Base-by-base conservation (phyloP, 257 asterid genomes). In the Capsicum pubescens region DNA sequence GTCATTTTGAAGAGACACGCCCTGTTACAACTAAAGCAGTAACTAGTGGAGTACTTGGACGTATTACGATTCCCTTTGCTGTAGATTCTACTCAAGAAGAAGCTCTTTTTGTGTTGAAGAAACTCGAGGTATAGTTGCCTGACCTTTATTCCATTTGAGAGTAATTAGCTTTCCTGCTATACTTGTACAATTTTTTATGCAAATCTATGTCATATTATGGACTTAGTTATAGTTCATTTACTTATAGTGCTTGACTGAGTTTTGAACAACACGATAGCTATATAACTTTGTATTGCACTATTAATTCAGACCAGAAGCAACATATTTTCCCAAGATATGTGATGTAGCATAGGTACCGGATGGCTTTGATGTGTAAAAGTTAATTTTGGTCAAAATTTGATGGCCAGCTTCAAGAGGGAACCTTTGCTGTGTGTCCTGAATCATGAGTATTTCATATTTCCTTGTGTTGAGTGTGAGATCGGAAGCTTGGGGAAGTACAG, bases 51-150 rank as follows among this genome's bases (percentile, higher is more conserved):
- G 89, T 86, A 83, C 86, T 81, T 70, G 93, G 88, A 59, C 95
- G 92, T 0, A 76, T 91, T 81, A 80, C 91, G 71, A 84, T 93
- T 85, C 95, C 97, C 60, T 85, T 90, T 72, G 79, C 90, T 79
- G 96, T 88, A 81, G 99, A 95, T 94, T 87, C 91, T 80, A 88
- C 93, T 88, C 98, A 95, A 88, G 90, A 91, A 85, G 97, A 94
- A 91, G 97, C 99, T 89, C 77, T 94, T 60, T 81, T 71, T 36
- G 74, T 90, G 77, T 87, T 95, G 83, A 93, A 92, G 92, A 92
- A 93, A 88, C 93, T 95, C 90, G 90, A 95, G 97, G 99, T 95
- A 90, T 70, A 87, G 52, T 86, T 85, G 84, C 74, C 79, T 46
- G 56, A 19, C 59, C 16, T 36, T 59, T 69, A 16, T 63, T 56